phyloP scores from a whole-genome alignment of 2,329 filamentous ascomycete species.

The Sclerotinia spermophila region DNA sequence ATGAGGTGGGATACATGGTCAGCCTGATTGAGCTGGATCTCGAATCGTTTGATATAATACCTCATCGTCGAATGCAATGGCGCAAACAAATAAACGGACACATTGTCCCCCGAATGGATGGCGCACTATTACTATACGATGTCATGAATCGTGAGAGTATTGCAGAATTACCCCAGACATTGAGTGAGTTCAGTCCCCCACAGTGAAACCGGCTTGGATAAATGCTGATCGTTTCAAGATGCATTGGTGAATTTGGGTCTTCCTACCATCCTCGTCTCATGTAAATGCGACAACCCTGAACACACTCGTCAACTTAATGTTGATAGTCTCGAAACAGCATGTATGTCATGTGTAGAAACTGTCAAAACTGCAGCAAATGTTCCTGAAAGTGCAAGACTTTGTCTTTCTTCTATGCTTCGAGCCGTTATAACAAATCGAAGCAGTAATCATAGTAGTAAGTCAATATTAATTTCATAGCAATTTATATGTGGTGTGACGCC shows the following conservation, averaged over 20 bases:
- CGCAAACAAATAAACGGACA: slow-evolving; percentile 66
- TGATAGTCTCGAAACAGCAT: slow-evolving; percentile 61
- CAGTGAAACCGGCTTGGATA: background rate
- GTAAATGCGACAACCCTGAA: slow-evolving; percentile 80
- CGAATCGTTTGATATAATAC: slow-evolving; percentile 59
- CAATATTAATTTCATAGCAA: slow-evolving; percentile 2
- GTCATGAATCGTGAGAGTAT: slow-evolving; percentile 75
- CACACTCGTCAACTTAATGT: slow-evolving; percentile 68
- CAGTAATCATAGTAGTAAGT: slow-evolving; percentile 56
- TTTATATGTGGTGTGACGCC: slow-evolving; percentile 17
- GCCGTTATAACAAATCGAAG: slow-evolving; percentile 61
- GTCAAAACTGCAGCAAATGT: slow-evolving; percentile 69
- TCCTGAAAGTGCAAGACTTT: slow-evolving; percentile 69
- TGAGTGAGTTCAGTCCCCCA: slow-evolving; percentile 62
- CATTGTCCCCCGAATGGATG: slow-evolving; percentile 73
- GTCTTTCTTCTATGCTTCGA: slow-evolving; percentile 71
- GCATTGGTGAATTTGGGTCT: slow-evolving; percentile 68
- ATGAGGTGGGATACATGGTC: slow-evolving; percentile 55
- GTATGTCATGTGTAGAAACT: slow-evolving; percentile 66
- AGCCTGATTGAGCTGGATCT: slow-evolving; percentile 64
- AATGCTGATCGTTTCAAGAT: slow-evolving; percentile 47
- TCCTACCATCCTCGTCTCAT: slow-evolving; percentile 78
- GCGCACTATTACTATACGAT: slow-evolving; percentile 83
- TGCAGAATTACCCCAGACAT: slow-evolving; percentile 66
- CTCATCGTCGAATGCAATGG: slow-evolving; percentile 59